Conservation (phyloP, 129 eudicot genomes). For the Artemisia annua region DNA sequence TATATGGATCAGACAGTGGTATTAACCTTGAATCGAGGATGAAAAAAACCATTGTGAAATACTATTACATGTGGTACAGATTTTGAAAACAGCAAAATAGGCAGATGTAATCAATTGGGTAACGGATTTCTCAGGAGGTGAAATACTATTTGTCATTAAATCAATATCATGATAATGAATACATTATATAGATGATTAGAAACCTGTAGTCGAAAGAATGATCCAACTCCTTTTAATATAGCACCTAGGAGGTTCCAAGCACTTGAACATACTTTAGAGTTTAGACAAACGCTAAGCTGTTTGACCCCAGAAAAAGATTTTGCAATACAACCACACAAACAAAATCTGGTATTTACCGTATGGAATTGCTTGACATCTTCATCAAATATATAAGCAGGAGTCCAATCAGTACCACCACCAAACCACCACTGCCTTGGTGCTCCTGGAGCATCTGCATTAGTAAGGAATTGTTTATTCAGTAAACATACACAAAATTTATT, state of each 20-base stretch:
- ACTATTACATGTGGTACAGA: conserved; percentile 6
- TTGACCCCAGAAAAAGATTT: not conserved
- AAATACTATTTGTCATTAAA: not conserved
- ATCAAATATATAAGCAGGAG: conserved; percentile 94
- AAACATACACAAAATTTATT: not conserved
- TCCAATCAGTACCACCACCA: conserved; percentile 98
- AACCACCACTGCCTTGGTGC: conserved; percentile 99
- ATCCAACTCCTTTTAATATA: not conserved
- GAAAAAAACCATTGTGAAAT: conserved; percentile 22
- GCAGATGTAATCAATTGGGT: not conserved
- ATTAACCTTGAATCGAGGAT: no score
- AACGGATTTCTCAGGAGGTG: not conserved
- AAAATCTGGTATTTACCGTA: conserved; percentile 40
- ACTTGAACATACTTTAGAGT: not conserved
- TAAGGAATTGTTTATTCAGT: not conserved
- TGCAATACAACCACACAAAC: not conserved
- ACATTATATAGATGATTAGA: no score
- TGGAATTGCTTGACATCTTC: conserved; percentile 98
- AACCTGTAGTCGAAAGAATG: not conserved
- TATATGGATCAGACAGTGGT: no score
- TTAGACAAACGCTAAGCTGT: no score
- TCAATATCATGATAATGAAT: not conserved
- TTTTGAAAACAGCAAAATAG: not conserved
- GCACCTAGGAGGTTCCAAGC: not conserved
- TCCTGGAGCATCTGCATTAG: conserved; percentile 85